Evolutionary conservation across 208 protist species (phyloP), one percentile per base, ranked within the genome.

Genomic region (Acanthamoeba lugdunensis): DNA sequence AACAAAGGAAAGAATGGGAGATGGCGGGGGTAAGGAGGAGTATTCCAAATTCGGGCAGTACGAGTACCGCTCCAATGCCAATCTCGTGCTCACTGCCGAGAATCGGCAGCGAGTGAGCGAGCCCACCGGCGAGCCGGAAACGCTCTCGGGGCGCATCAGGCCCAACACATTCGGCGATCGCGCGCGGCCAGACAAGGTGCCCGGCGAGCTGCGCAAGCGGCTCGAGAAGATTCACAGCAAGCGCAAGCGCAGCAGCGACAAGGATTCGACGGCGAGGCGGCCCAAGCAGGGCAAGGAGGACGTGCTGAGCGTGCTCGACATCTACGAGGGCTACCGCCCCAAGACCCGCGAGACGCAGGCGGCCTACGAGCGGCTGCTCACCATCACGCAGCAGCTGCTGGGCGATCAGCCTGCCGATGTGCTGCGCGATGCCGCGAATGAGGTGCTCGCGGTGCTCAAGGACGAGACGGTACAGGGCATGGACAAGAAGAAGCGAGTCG

Each of bases 361-460:
- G 0, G 95, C 94, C 16, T 98, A 98, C 85, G 97, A 97, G 79
- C 84, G 94, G 8, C 33, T 98, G 30, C 94, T 98, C 18, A 94
- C 79, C 28, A 95, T 97, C 33, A 90, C 98, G 13, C 93, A 97
- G 65, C 9, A 56, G 21, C 75, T 95, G 65, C 56, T 98, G 8
- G 97, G 97, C 25, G 97, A 98, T 89, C 96, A 98, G 94, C 96
- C 97, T 25, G 93, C 96, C 5, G 97, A 98, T 58, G 95, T 98
- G 9, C 81, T 98, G 13, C 95, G 96, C 37, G 97, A 96, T 33
- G 98, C 97, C 8, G 96, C 96, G 1, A 97, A 98, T 61, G 98
- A 98, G 94, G 96, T 98, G 21, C 82, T 98, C 8, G 93, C 93
- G 11, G 94, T 97, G 23, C 88, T 98, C 30, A 98, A 98, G 87